Percentiles rank a stretch among this genome's conserved stretches.
phyloP scores from a whole-genome alignment of 495 filamentous ascomycete species.

The Annulohypoxylon nitens region DNA sequence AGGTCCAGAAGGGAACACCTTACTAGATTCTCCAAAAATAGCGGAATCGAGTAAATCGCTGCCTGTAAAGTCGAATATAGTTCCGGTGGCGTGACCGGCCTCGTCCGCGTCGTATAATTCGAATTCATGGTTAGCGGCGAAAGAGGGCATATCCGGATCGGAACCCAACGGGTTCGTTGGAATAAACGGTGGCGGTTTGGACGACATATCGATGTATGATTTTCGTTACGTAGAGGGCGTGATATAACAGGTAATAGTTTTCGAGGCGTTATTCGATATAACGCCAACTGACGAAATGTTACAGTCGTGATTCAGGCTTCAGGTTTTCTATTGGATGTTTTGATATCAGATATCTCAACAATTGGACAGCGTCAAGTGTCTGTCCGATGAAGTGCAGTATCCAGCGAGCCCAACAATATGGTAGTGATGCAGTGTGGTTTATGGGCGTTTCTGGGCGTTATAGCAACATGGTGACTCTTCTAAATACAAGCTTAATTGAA shows the following conservation, averaged over 20 bases:
- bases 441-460: conserved; percentile 18
- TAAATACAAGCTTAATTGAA: conserved; percentile 31
- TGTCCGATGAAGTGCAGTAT: conserved; percentile 2
- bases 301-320: background rate
- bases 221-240: conserved; percentile 1
- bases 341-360: conserved; percentile 6
- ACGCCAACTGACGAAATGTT: conserved; percentile 14
- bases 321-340: conserved; percentile 1
- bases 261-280: conserved; percentile 13
- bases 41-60: conserved; percentile 25
- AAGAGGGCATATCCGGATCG: conserved; percentile 38
- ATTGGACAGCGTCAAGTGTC: conserved; percentile 3
- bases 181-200: conserved; percentile 34
- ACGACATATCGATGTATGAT: conserved; percentile 38
- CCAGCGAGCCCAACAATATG: conserved; percentile 34
- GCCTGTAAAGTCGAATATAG: conserved; percentile 29
- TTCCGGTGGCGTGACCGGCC: conserved; percentile 9
- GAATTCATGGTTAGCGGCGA: conserved; percentile 34
- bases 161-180: conserved; percentile 36
- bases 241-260: conserved; percentile 1
- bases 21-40: conserved; percentile 25
- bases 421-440: conserved; percentile 21
- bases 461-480: conserved; percentile 42
- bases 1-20: conserved; percentile 21
- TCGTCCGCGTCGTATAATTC: conserved; percentile 38